Evolutionary conservation across 2,329 filamentous ascomycete genomes (phyloP), one percentile per base, ranked within the genome.

Genomic region (Volutella citrinella): DNA sequence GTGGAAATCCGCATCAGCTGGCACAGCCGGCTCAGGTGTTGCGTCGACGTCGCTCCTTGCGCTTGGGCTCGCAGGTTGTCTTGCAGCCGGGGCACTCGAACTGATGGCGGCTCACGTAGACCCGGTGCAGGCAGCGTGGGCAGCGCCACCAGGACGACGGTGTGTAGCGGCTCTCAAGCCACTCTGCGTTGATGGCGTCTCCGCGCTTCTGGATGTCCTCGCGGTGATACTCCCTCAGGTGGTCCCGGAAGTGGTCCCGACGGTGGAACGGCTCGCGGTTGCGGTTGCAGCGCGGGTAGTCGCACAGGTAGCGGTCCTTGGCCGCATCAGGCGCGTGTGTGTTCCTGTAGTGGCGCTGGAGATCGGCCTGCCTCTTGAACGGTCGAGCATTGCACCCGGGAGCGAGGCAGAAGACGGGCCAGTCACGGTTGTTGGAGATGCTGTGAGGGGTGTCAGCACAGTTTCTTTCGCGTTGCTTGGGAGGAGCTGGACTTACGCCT

Each of bases 181-280:
- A 70, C 41, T 58, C 60, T 22, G 59, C 56, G 24, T 55, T 51
- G 36, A 56, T 42, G 30, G 54, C 46, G 15, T 54, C 54, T 18
- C 67, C 65, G 13, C 70, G 67, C 59, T 70, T 70, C 45, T 64
- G 59, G 20, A 76, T 64, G 40, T 77, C 72, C 48, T 80, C 76
- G 34, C 63, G 62, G 61, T 80, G 76, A 42, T 63, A 74, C 27
- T 73, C 67, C 19, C 76, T 67, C 22, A 76, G 64, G 51, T 80
- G 76, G 37, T 77, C 74, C 22, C 75, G 65, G 50, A 68, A 76
- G 56, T 79, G 76, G 42, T 80, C 76, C 19, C 69, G 66, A 20
- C 76, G 67, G 45, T 64, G 62, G 48, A 79, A 78, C 3, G 73
- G 68, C 4, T 65, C 56, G 6, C 52, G 50, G 18, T 56, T 57